Evolutionary conservation across 192 early-diverging fungal genomes (phyloP), one percentile per base, ranked within the genome.

Genomic region (Lunasporangiospora selenospora): DNA sequence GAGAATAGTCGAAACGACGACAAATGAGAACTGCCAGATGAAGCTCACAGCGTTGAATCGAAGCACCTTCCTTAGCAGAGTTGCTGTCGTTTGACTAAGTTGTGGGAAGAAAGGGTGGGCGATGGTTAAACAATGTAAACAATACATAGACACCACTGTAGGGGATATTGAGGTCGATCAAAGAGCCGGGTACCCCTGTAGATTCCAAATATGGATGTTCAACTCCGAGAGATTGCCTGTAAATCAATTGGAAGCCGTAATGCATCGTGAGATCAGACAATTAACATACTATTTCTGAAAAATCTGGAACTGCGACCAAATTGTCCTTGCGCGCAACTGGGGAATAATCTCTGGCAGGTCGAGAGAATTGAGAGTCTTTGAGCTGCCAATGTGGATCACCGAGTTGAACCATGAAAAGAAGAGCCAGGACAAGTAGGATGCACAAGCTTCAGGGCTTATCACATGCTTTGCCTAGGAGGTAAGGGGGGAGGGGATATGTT

Each of bases 11-110:
- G 76, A 60, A 47, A 95, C 69, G 16, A 95, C 43, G 10, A 81
- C 60, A 67, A 83, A 86, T 3, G 84, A 54, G 82, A 87, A 89
- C 19, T 63, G 55, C 52, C 90, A 92, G n/a, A 75, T 64, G 53
- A 76, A 60, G 21, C 34, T 71, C 24, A 41, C 55, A 24, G 12
- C 32, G 60, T 58, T 84, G 59, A 56, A 80, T 58, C 27, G 51
- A 33, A 67, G 59, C 53, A 58, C 47, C 39, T 53, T 80, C 47
- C 11, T 62, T 18, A 73, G 55, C n/a, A 73, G 55, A 4, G 69
- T 53, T 12, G 37, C n/a, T n/a, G n/a, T n/a, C n/a, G n/a, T n/a
- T n/a, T n/a, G n/a, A n/a, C n/a, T n/a, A n/a, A n/a, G n/a, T n/a
- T n/a, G n/a, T n/a, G n/a, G n/a, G n/a, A n/a, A n/a, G n/a, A n/a